Percentiles rank a stretch among this genome's conserved stretches.
Conservation (phyloP, 2,329 filamentous ascomycete genomes). For the Coniochaeta ligniaria region DNA sequence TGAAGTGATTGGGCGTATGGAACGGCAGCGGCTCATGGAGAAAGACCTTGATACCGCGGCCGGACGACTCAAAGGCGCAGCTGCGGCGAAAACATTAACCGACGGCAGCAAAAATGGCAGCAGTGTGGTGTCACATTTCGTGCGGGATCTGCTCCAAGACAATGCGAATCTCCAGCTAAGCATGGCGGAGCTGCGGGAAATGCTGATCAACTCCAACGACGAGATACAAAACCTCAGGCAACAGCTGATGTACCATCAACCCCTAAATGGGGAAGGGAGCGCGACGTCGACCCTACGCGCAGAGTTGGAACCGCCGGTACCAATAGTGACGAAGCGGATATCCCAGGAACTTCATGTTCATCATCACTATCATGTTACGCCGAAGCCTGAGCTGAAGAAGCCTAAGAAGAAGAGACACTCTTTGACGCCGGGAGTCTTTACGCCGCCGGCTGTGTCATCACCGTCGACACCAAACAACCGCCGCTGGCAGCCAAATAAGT, state of each 20-base stretch:
- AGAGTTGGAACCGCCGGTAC: constrained; percentile 55
- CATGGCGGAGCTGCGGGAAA: constrained; percentile 82
- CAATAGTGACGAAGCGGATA: constrained; percentile 20
- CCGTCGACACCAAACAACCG: constrained; percentile 33
- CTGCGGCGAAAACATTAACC: constrained; percentile 58
- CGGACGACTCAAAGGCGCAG: constrained; percentile 72
- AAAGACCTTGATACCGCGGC: constrained; percentile 74
- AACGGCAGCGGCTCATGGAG: constrained; percentile 75
- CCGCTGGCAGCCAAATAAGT: constrained; percentile 28
- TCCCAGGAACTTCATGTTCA: constrained; percentile 85
- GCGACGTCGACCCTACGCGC: constrained; percentile 55
- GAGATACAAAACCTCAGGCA: constrained; percentile 85
- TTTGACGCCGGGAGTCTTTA: constrained; percentile 54
- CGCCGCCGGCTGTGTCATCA: constrained; percentile 35
- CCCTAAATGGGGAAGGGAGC: constrained; percentile 37
- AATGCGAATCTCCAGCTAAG: constrained; percentile 91
- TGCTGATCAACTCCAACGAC: constrained; percentile 86
- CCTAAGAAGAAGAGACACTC: constrained; percentile 67
- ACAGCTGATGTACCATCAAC: constrained; percentile 73
- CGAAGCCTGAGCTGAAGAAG: constrained; percentile 54
- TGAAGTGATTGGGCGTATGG: constrained; percentile 76
- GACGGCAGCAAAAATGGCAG: constrained; percentile 50
- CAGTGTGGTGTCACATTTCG: constrained; percentile 87
- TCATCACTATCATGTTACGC: constrained; percentile 78
- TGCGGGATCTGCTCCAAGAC: constrained; percentile 89